Evolutionary conservation across 176 grass and related monocot species (phyloP).

Genomic region (Microstegium vimineum): DNA sequence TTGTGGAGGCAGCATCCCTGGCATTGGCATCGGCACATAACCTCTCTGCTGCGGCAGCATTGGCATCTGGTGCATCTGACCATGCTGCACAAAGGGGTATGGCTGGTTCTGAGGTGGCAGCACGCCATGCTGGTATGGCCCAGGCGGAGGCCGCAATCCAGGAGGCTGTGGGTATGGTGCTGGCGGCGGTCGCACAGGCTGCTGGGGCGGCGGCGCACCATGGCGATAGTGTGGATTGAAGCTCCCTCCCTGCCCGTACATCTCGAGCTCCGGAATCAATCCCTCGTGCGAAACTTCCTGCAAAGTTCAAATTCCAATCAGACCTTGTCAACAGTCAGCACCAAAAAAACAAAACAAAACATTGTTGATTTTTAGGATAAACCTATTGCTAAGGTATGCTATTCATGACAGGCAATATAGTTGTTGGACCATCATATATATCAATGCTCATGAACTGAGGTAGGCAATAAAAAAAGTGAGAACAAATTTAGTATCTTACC

Average conservation of each 20-base stretch:
- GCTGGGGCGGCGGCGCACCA: conserved; percentile 26
- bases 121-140: conserved; percentile 26
- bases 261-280: conserved; percentile 34
- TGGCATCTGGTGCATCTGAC: conserved; percentile 34
- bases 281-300: conserved; percentile 14
- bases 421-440: too few relatives aligned
- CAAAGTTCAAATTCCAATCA: conserved; percentile 21
- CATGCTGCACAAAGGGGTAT: conserved; percentile 29
- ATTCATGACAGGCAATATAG: too few relatives aligned
- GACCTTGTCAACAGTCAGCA: neutral
- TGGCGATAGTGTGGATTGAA: conserved; percentile 36
- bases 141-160: conserved; percentile 30
- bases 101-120: conserved; percentile 26
- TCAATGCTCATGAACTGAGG: too few relatives aligned
- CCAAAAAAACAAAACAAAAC: neutral
- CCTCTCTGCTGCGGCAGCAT: conserved; percentile 36
- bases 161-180: conserved; percentile 7
- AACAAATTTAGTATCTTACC: too few relatives aligned
- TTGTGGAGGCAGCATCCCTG: neutral
- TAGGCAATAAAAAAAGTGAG: too few relatives aligned
- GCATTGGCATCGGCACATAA: conserved; percentile 32
- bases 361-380: too few relatives aligned
- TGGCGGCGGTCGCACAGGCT: neutral
- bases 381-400: too few relatives aligned
- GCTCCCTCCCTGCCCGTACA: conserved; percentile 58